Base-by-base conservation (phyloP, 768 basidiomycete species). In the Kwoniella europaea region DNA sequence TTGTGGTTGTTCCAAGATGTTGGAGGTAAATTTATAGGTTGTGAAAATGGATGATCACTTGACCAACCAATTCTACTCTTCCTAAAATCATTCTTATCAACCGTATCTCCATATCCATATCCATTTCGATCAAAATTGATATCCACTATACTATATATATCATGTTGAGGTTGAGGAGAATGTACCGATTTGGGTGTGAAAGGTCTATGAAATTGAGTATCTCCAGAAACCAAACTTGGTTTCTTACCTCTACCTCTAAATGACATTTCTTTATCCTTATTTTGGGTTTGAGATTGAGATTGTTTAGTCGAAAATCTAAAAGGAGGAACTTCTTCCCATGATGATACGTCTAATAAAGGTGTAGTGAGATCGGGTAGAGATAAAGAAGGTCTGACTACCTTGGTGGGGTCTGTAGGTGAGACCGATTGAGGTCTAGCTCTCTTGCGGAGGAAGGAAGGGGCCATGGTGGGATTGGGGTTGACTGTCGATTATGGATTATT, bases 301-400 rank as follows among this genome's bases (percentile, higher is more conserved):
- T 55, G 54, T 59, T 58, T 67, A 4, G 57, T 16, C 22, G 43
- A n/a, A 43, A 69, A 63, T 18, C 29, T 46, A 63, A 79, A 69
- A 10, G 61, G 67, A n/a, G 73, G 75, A 2, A 77, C 54, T 55
- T 74, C 71, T 66, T 78, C 74, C 76, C 73, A 78, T 53, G 69
- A 71, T 63, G 67, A 69, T 0, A 73, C 57, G 59, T 77, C 75
- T 22, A 80, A 60, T n/a, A 78, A 69, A 20, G 76, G 76, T 18
- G 76, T 71, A 10, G 76, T 77, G 24, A 80, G 62, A 54, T 80
- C 79, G 7, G 79, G 79, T 53, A 80, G 57, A 16, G 79, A 80
- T 24, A 80, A 63, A 10, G 79, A 80, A 16, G 73, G 78, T 27
- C 72, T 52, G 44, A 78, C 43, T 22, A 27, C 15, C 43, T 52